Evolutionary conservation across 1,139 yeast genomes (phyloP).

Genomic region (Lodderomyces elongisporus): DNA sequence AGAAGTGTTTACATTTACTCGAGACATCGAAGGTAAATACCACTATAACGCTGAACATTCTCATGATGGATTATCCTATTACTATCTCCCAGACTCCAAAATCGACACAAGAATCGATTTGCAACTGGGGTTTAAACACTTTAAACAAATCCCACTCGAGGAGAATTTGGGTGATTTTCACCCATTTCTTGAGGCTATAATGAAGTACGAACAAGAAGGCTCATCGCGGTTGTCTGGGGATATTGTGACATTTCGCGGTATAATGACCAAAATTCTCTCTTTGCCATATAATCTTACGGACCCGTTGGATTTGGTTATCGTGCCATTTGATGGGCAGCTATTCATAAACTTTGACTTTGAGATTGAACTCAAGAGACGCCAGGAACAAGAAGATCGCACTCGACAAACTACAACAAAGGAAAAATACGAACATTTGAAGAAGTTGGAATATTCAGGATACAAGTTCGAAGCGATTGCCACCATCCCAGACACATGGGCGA

Average conservation of each 20-base stretch:
- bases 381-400: slow-evolving; percentile 19
- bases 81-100: slow-evolving; percentile 69
- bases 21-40: slow-evolving; percentile 46
- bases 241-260: slow-evolving; percentile 78
- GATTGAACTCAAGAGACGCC: slow-evolving; percentile 27
- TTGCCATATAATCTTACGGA: slow-evolving; percentile 55
- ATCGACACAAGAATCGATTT: slow-evolving; percentile 53
- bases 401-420: slow-evolving; percentile 28
- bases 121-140: slow-evolving; percentile 56
- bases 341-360: slow-evolving; percentile 64
- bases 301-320: slow-evolving; percentile 58
- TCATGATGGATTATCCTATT: slow-evolving; percentile 48
- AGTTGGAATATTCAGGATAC: slow-evolving; percentile 64
- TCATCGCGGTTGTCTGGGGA: slow-evolving; percentile 39
- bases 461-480: slow-evolving; percentile 82
- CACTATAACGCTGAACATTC: slow-evolving; percentile 46
- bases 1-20: slow-evolving; percentile 57
- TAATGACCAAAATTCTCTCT: slow-evolving; percentile 63
- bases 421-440: slow-evolving; percentile 31
- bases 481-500: slow-evolving; percentile 70
- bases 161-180: slow-evolving; percentile 52
- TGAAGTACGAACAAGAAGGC: slow-evolving; percentile 46
- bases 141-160: slow-evolving; percentile 51
- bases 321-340: slow-evolving; percentile 75
- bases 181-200: slow-evolving; percentile 53